These are phyloP conservation scores for Eleusine indica DNA, from an alignment of 176 grass and related monocot genomes.

Conservation along the genomic window DNA sequence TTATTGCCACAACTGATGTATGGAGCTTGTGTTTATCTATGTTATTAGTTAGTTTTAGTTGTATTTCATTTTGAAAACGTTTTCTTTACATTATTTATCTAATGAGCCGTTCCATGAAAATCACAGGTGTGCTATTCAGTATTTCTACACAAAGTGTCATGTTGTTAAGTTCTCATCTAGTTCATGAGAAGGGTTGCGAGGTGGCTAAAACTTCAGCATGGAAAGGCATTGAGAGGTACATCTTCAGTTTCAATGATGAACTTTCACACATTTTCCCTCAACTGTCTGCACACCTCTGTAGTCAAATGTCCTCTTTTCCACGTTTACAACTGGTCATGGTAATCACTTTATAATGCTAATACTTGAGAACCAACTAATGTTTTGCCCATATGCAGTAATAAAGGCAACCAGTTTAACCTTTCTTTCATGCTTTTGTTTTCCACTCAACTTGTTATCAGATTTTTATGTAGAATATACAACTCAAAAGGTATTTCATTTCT, in stretches of 20 bases:
- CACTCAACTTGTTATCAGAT: not conserved
- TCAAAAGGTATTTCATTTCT: conserved; percentile 8
- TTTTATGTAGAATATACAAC: conserved; percentile 4
- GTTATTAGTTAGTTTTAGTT: not conserved
- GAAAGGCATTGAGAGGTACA: not conserved
- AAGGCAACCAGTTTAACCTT: not conserved
- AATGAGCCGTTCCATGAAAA: not conserved
- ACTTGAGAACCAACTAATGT: conserved; percentile 19
- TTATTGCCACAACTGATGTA: not conserved
- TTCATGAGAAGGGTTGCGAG: not conserved
- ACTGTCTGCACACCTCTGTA: not conserved
- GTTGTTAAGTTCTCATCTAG: not conserved
- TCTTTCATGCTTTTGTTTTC: not conserved
- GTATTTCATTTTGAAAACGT: not conserved
- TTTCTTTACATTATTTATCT: not conserved
- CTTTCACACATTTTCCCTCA: not conserved
- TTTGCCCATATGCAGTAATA: conserved; percentile 1
- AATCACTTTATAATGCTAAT: conserved; percentile 1
- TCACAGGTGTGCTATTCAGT: not conserved
- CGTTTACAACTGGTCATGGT: conserved; percentile 23
- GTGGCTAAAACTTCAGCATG: not conserved
- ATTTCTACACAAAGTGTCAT: not conserved
- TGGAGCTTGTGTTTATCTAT: not conserved
- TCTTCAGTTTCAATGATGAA: not conserved
- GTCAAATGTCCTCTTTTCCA: conserved; percentile 5